Base-by-base conservation (phyloP, 1,284 basidiomycete genomes). In the Irpex sp. region DNA sequence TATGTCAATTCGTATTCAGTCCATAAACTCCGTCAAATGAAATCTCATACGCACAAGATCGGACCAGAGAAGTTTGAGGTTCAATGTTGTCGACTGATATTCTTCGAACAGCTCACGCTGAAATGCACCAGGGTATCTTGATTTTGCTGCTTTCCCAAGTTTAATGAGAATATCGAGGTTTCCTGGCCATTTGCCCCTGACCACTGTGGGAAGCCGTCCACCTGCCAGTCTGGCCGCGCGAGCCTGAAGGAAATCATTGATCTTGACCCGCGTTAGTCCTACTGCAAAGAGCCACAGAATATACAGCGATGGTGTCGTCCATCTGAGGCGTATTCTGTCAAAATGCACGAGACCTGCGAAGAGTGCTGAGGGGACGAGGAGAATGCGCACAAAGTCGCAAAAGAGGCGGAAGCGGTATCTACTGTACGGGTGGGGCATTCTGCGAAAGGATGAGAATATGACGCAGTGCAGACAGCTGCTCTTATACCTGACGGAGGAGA, bases 101-200 rank as follows among this genome's bases (percentile, higher is more conserved):
- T 89, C 84, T 66, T 88, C 79, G 66, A 90, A 89, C 11, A 89
- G 77, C 40, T 81, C 77, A n/a, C 83, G 77, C 68, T 87, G 89
- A 3, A 84, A 83, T 60, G 87, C 83, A 48, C 83, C 78, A 7
- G 87, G 76, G 69, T 91, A 90, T 64, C 79, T 81, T 31, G 79
- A 82, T 68, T 82, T 81, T 72, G 84, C 82, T 1, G 82, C 81
- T 26, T 77, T 77, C 69, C 82, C 78, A 76, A 88, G 80, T 64
- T 76, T 78, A 49, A 88, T 71, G 61, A 90, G 77, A 47, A 91
- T 72, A 71, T 91, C 89, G 65, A 91, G 76, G 70, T 91, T 91
- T 17, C 89, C 89, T 4, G 87, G 88, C 86, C 87, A 89, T 75
- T 81, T 84, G 5, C 89, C 89, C 19, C 81, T 74, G n/a, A 89